A percentile compares a stretch with the other conserved stretches of the same genome.
Evolutionary conservation across 2,329 filamentous ascomycete genomes (phyloP).

Genomic region (Ceratocystis variospora): DNA sequence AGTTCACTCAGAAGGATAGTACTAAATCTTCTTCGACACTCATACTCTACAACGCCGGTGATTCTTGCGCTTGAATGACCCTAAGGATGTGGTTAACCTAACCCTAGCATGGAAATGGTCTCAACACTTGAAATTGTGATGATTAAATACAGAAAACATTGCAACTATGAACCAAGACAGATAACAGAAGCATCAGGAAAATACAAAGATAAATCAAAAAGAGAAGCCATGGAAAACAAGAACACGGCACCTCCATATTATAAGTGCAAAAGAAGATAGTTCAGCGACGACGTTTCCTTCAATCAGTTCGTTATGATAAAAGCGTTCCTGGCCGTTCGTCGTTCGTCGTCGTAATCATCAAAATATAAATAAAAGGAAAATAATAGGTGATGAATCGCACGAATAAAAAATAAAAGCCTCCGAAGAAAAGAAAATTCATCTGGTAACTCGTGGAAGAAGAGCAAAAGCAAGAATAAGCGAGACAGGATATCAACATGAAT

Average conservation of each 20-base stretch:
- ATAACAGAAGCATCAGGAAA: not conserved
- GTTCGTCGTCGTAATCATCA: constrained; percentile 1
- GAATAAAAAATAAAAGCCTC: constrained; percentile 4
- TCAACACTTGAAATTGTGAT: not conserved
- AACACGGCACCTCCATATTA: not conserved
- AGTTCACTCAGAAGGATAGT: too few relatives aligned
- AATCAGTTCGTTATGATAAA: not conserved
- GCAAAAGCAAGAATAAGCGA: not conserved
- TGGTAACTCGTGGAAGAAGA: not conserved
- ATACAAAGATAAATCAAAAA: not conserved
- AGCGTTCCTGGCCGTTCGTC: not conserved
- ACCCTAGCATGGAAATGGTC: too few relatives aligned
- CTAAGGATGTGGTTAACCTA: too few relatives aligned
- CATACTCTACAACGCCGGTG: too few relatives aligned
- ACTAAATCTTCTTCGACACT: too few relatives aligned
- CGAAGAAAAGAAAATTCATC: not conserved
- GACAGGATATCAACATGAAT: not conserved
- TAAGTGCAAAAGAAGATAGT: not conserved
- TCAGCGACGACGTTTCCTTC: not conserved
- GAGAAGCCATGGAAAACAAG: not conserved
- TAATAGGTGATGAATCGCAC: not conserved
- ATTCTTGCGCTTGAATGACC: too few relatives aligned
- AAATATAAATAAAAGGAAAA: constrained; percentile 9
- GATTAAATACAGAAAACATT: not conserved
- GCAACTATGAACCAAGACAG: not conserved